Evolutionary conservation across 768 basidiomycete species (phyloP).

Genomic region (Hericium erinaceus): DNA sequence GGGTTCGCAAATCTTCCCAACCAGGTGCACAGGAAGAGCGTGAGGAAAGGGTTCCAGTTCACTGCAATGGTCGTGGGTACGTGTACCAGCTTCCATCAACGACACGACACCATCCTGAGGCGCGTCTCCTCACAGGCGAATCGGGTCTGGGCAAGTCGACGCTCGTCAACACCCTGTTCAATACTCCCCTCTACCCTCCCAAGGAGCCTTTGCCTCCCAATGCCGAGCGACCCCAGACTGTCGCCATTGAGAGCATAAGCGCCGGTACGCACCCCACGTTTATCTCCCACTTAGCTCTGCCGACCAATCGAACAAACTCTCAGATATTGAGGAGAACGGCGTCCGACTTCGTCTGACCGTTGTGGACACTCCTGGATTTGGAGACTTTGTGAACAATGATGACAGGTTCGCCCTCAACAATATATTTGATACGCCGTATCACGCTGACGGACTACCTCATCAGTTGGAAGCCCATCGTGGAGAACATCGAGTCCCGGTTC

Average conservation of each 20-base stretch:
- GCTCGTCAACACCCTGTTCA: slow-evolving; percentile 97
- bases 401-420: slow-evolving; percentile 49
- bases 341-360: slow-evolving; percentile 96
- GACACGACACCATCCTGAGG: background rate
- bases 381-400: slow-evolving; percentile 99
- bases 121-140: slow-evolving; percentile 55
- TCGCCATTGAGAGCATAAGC: slow-evolving; percentile 96
- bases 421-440: slow-evolving; percentile 5
- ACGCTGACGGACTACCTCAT: slow-evolving; percentile 9
- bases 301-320: slow-evolving; percentile 10
- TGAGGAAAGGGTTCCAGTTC: slow-evolving; percentile 98
- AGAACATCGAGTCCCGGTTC: slow-evolving; percentile 96
- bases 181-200: slow-evolving; percentile 87
- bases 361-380: slow-evolving; percentile 98
- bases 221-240: slow-evolving; percentile 83
- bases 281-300: background rate
- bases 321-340: slow-evolving; percentile 98
- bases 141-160: slow-evolving; percentile 99
- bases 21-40: slow-evolving; percentile 98
- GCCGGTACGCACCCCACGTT: slow-evolving; percentile 53
- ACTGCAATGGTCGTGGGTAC: slow-evolving; percentile 97
- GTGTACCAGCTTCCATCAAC: slow-evolving; percentile 28
- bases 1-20: slow-evolving; percentile 98
- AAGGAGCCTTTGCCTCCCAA: slow-evolving; percentile 81
- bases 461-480: slow-evolving; percentile 97